Base-by-base conservation (phyloP, 2,329 filamentous ascomycete genomes). In the Fusarium redolens region DNA sequence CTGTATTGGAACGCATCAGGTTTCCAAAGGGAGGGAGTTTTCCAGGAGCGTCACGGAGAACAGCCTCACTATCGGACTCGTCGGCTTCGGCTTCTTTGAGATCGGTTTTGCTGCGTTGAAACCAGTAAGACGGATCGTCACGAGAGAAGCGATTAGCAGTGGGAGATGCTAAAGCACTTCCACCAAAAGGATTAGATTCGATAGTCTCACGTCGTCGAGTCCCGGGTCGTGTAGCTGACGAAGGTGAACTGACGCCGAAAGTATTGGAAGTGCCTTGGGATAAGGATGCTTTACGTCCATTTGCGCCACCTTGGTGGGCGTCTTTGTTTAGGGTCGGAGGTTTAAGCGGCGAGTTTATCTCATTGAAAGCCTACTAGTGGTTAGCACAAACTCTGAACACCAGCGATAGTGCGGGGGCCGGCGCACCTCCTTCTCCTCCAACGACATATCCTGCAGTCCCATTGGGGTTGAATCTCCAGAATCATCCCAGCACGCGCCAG, bases 331-430 rank as follows among this genome's bases (percentile, higher is more conserved):
- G 92, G 37, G 91, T 89, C 25, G 93, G 93, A 13, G 93, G 92
- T 83, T 98, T 98, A 75, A 98, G 86, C 38, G 95, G 93, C 40
- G 96, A 98, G 82, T 98, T 99, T 79, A 99, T 95, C 72, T 97
- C 96, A 56, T 90, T 84, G 82, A 98, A 98, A 71, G 93, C 85
- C 92, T 97, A 81, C 47, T 45, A 61, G 28, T 37, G 40, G 73
- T 81, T 65, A 80, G 78, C 69, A 64, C 40, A 57, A 61, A 59
- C 62, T 57, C 51, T 37, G 33, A 56, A 25, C 18, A 31, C 15
- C 45, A 38, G 31, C n/a, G 40, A 51, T 67, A 61, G 54, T 57
- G 40, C 59, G 64, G 66, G 44, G 61, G 63, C 47, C n/a, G 55
- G 81, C 85, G 78, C 78, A 90, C 89, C 82, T 88, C 87, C 78